Conservation (phyloP, 2,329 filamentous ascomycete genomes). For the Septoria linicola region DNA sequence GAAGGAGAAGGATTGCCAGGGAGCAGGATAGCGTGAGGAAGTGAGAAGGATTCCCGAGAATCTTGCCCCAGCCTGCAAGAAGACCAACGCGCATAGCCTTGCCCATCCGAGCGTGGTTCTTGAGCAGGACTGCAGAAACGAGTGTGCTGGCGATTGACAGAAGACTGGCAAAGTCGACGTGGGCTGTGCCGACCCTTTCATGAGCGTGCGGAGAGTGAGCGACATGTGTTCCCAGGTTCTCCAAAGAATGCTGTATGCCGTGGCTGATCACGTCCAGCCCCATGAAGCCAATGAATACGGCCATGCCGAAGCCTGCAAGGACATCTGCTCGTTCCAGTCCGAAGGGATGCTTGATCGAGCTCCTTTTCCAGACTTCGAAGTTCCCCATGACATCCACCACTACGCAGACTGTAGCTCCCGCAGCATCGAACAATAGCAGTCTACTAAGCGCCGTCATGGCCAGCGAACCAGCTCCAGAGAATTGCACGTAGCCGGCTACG, state of each 20-base stretch:
- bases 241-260: constrained; percentile 88
- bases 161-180: constrained; percentile 76
- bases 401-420: constrained; percentile 87
- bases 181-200: constrained; percentile 67
- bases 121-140: constrained; percentile 79
- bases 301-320: constrained; percentile 92
- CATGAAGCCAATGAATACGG: constrained; percentile 94
- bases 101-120: constrained; percentile 89
- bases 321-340: constrained; percentile 87
- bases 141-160: constrained; percentile 80
- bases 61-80: constrained; percentile 74
- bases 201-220: constrained; percentile 60
- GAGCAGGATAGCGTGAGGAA: constrained; percentile 90
- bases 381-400: constrained; percentile 90
- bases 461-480: constrained; percentile 79
- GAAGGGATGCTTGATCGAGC: constrained; percentile 90
- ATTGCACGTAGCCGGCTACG: constrained; percentile 80
- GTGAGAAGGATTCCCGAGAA: constrained; percentile 94
- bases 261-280: constrained; percentile 94
- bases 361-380: constrained; percentile 95
- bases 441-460: constrained; percentile 91
- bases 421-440: constrained; percentile 90
- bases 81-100: constrained; percentile 85
- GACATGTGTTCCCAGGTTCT: constrained; percentile 67
- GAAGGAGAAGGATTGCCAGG: constrained; percentile 73